Evolutionary conservation across 2,329 filamentous ascomycete species (phyloP).

Genomic region (Ilyonectria destructans): DNA sequence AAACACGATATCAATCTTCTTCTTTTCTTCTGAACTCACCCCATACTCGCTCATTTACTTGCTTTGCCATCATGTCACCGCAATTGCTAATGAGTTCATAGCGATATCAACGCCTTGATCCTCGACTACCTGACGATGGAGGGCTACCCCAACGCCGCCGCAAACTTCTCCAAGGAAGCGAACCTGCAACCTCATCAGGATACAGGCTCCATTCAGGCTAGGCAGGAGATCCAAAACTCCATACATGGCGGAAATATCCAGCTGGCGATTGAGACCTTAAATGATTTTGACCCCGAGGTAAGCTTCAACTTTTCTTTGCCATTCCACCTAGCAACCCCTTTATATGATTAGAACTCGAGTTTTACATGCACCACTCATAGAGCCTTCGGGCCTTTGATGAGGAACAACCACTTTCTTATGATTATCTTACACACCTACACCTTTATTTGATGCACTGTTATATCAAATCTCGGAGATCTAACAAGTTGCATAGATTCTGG

Average conservation of each 20-base stretch:
- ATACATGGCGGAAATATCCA: constrained; percentile 92
- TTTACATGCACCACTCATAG: constrained; percentile 99
- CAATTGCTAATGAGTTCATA: constrained; percentile 60
- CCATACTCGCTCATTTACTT: constrained; percentile 17
- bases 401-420: constrained; percentile 77
- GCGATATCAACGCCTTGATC: constrained; percentile 95
- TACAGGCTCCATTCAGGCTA: constrained; percentile 80
- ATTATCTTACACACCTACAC: constrained; percentile 39
- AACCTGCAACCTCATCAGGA: constrained; percentile 85
- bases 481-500: constrained; percentile 79
- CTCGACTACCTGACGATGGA: constrained; percentile 98
- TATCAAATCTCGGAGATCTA: constrained; percentile 25
- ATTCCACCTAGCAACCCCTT: constrained; percentile 23
- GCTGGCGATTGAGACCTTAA: constrained; percentile 87
- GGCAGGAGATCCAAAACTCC: constrained; percentile 86
- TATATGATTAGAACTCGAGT: constrained; percentile 89
- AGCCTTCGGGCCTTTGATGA: constrained; percentile 91
- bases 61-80: constrained; percentile 3
- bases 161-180: constrained; percentile 94
- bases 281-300: constrained; percentile 94
- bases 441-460: constrained; percentile 13
- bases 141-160: constrained; percentile 92
- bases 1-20: constrained; percentile 79
- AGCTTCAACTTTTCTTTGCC: constrained; percentile 54
- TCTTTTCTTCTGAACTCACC: constrained; percentile 74